These are phyloP conservation scores for Naumovozyma dairenensis DNA, from an alignment of 805 yeast genomes.

Conservation along the genomic window DNA sequence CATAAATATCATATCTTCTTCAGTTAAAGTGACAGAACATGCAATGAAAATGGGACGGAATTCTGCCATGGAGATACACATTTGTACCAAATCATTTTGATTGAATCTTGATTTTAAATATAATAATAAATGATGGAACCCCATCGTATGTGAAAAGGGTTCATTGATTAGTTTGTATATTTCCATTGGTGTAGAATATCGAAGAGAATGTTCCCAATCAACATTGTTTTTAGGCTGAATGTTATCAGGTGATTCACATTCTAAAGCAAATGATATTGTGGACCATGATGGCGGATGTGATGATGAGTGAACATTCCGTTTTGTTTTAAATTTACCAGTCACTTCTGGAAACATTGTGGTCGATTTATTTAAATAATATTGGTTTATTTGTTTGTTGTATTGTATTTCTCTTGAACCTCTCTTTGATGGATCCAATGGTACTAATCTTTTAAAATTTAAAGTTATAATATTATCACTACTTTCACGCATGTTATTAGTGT, in stretches of 20 bases:
- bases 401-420: constrained; percentile 8
- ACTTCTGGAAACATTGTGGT: constrained; percentile 50
- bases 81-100: constrained; percentile 57
- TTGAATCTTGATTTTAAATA: constrained; percentile 66
- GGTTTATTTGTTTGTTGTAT: constrained; percentile 37
- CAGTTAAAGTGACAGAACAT: constrained; percentile 77
- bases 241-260: constrained; percentile 17
- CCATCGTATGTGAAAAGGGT: constrained; percentile 86
- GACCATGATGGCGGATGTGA: too few species aligned
- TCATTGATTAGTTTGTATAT: constrained; percentile 63
- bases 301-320: too few species aligned
- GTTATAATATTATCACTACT: constrained; percentile 5
- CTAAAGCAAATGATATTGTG: constrained; percentile 21
- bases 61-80: constrained; percentile 83
- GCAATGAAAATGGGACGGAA: constrained; percentile 91
- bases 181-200: constrained; percentile 59
- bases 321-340: constrained; percentile 17
- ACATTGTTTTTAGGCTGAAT: constrained; percentile 15
- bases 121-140: constrained; percentile 71
- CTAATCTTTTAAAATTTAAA: constrained; percentile 16
- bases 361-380: constrained; percentile 51
- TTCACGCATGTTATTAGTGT: too few species aligned
- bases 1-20: constrained; percentile 87
- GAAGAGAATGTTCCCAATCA: constrained; percentile 27
- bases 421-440: constrained; percentile 10